Base-by-base conservation (phyloP, 768 basidiomycete species). In the Russula sp. region DNA sequence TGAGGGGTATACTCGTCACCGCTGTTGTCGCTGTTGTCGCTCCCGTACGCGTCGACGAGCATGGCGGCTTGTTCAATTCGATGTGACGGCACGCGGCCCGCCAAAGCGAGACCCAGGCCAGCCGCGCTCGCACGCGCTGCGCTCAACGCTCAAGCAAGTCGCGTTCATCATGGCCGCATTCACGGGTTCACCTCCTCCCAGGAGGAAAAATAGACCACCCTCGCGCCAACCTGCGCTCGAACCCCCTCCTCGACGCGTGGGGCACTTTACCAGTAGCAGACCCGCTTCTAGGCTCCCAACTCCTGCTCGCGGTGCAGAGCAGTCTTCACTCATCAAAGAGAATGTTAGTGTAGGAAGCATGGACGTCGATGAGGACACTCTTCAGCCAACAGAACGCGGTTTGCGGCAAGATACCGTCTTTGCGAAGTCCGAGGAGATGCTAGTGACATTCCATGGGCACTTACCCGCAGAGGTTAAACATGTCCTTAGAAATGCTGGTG, bases 1-100 rank as follows among this genome's bases (percentile, higher is more conserved):
- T 59, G 56, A 35, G 74, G 69, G 38, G 59, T 61, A 41, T 18
- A 14, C 59, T 81, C 81, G 60, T 76, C 74, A 60, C 83, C 85
- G 68, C 76, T 80, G 66, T 87, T 73, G 51, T 68, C 80, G 74
- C 79, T 56, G 49, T 56, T 39, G 49, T 61, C 87, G 73, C 88
- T 91, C 65, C 87, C 87, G 68, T 91, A 90, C 76, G 78, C 82
- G 68, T 87, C 88, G 61, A 91, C 78, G 64, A 90, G 81, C 87
- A 90, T 90, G 66, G 35, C 39, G 42, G 48, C 3, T n/a, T n/a
- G 25, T 29, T 29, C 25, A 29, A 29, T 29, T 29, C 25, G 25
- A 29, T 3, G 25, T 29, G 25, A 29, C 25, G 2, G 25, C 1
- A 3, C 25, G 25, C 25, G 25, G 25, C 25, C 25, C 25, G 25